phyloP scores from a whole-genome alignment of 257 asterid genomes.

The Ajuga chamaepitys region DNA sequence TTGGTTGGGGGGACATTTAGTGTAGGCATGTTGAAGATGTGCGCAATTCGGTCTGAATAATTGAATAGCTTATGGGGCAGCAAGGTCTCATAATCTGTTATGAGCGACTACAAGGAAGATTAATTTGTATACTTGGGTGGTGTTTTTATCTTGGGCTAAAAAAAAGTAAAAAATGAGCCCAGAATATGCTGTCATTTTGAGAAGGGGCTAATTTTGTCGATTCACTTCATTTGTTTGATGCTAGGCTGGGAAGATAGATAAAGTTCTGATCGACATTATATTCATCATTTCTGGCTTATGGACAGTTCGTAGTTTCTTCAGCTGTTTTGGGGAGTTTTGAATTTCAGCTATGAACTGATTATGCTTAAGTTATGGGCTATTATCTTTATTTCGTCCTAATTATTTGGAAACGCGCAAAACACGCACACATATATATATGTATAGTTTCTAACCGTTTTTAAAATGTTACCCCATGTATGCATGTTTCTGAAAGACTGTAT shows the following conservation, averaged over 20 bases:
- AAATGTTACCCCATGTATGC: background rate
- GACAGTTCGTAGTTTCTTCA: no score
- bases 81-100: background rate
- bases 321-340: no score
- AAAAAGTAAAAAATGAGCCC: background rate
- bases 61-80: background rate
- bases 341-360: no score
- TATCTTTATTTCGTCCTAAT: no score
- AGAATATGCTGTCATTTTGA: background rate
- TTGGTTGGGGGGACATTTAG: background rate
- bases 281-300: no score
- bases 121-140: background rate
- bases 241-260: no score
- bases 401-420: no score
- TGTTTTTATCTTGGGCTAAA: background rate
- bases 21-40: background rate
- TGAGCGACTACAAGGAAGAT: background rate
- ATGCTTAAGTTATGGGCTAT: no score
- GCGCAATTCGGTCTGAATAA: background rate
- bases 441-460: no score
- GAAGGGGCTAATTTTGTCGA: background rate
- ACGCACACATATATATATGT: no score
- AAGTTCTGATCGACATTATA: no score
- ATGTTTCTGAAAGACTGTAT: background rate
- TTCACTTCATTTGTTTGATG: no score